These are phyloP conservation scores for Diplodia mutila DNA, from an alignment of 2,329 filamentous ascomycete genomes.

Conservation along the genomic window DNA sequence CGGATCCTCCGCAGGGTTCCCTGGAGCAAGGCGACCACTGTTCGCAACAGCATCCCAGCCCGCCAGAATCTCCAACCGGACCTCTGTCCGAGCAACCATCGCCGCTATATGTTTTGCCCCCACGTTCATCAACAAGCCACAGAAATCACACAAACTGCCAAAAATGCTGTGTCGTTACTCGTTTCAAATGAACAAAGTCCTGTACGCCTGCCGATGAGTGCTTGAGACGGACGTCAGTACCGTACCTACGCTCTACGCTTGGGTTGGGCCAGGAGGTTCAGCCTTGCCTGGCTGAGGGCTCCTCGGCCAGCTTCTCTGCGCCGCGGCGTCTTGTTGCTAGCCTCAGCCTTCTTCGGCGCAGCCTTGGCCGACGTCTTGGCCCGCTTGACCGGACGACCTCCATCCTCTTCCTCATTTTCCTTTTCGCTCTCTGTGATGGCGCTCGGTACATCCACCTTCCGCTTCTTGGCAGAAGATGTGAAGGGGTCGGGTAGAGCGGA, in stretches of 20 bases:
- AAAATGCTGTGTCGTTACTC: constrained; percentile 15
- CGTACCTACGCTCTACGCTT: constrained; percentile 34
- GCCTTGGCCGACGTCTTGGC: constrained; percentile 38
- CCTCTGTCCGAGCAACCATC: background rate
- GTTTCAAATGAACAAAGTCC: background rate
- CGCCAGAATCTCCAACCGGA: background rate
- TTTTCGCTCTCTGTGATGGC: constrained; percentile 46
- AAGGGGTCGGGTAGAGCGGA: constrained; percentile 30
- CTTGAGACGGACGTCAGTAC: no score
- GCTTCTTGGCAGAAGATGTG: constrained; percentile 44
- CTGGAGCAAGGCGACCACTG: background rate
- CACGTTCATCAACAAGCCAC: constrained; percentile 6
- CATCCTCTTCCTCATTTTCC: constrained; percentile 46
- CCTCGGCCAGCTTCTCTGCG: constrained; percentile 31
- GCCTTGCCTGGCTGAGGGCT: constrained; percentile 42
- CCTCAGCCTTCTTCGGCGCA: constrained; percentile 29
- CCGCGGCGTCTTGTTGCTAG: constrained; percentile 35
- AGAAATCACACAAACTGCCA: background rate
- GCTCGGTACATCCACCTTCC: constrained; percentile 42
- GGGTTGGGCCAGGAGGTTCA: constrained; percentile 44
- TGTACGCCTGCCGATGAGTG: constrained; percentile 4
- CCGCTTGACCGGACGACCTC: constrained; percentile 41
- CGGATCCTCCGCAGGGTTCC: constrained; percentile 16
- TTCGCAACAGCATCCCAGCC: background rate
- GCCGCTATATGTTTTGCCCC: background rate